Conservation (phyloP, 345 rosid genomes). For the Eucalyptus regnans region DNA sequence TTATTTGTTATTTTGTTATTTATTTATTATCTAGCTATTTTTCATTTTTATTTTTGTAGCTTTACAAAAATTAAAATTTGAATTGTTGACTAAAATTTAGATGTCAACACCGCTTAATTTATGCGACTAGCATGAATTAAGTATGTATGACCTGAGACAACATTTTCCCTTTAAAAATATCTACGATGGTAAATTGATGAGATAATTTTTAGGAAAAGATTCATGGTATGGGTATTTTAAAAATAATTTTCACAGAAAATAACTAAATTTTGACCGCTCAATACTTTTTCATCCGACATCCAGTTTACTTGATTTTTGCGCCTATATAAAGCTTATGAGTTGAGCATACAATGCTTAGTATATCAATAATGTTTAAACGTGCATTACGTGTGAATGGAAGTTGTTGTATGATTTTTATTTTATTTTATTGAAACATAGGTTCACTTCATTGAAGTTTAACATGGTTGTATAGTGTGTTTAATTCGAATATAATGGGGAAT, state of each 20-base stretch:
- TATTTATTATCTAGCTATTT: background rate
- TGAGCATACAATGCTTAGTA: background rate
- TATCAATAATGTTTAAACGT: background rate
- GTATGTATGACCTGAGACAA: background rate
- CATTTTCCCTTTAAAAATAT: background rate
- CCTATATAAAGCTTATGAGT: background rate
- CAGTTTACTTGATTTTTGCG: background rate
- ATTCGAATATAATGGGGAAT: too few relatives aligned
- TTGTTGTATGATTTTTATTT: too few relatives aligned
- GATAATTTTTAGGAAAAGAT: background rate
- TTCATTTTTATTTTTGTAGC: too few relatives aligned
- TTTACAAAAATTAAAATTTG: too few relatives aligned
- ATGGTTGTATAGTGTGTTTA: background rate
- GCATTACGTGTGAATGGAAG: background rate
- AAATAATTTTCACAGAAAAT: too few relatives aligned
- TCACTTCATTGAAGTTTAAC: background rate
- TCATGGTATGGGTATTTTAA: background rate
- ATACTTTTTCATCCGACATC: background rate
- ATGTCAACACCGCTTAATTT: background rate
- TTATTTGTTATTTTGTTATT: too few relatives aligned
- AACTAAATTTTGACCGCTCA: background rate
- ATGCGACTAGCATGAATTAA: background rate
- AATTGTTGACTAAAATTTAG: too few relatives aligned
- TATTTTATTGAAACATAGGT: too few relatives aligned
- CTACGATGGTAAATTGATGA: background rate